Evolutionary conservation across 208 protist species (phyloP), one percentile per base, ranked within the genome.

Genomic region (Leptomonas seymouri): DNA sequence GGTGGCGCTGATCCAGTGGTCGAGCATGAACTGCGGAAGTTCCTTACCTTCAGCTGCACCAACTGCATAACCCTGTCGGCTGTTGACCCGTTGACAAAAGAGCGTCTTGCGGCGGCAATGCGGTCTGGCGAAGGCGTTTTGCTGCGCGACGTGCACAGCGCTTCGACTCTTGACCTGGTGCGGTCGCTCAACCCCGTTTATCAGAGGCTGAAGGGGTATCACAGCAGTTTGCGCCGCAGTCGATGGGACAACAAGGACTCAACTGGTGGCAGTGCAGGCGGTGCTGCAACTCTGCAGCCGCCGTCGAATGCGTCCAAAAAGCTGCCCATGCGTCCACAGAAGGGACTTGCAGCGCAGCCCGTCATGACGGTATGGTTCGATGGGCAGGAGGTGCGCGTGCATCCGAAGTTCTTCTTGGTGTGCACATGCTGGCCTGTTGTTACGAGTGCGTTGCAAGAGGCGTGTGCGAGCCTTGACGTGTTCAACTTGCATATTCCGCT

Each of bases 41-140:
- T 66, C 54, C 76, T 93, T 27, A 42, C 64, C 16, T 54, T 80
- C 9, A 70, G 81, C 69, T 88, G 84, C 66, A 80, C 56, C 16
- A 81, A 82, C 21, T 88, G 85, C 69, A 65, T 78, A 21, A 74
- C 82, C 6, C 25, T 91, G 16, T 96, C 91, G 7, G 74, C 81
- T 16, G 41, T 78, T 20, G 74, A 90, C 36, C 44, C 71, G 3
- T 58, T 70, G 14, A 71, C 79, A 27, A 62, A 65, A n/a, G 78
- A 86, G n/a, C 66, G 74, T 25, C 48, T 94, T 18, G 46, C 84
- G 8, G 64, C 76, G 27, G 85, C 86, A 23, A 82, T 88, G 79
- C 71, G 50, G 28, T 44, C 77, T 53, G 88, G 88, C 16, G 68
- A 77, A 41, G 91, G 88, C 7, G 83, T 96, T 21, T 60, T 96